Evolutionary conservation across 1,284 basidiomycete genomes (phyloP), one percentile per base, ranked within the genome.

Genomic region (Pseudozyma sp.): DNA sequence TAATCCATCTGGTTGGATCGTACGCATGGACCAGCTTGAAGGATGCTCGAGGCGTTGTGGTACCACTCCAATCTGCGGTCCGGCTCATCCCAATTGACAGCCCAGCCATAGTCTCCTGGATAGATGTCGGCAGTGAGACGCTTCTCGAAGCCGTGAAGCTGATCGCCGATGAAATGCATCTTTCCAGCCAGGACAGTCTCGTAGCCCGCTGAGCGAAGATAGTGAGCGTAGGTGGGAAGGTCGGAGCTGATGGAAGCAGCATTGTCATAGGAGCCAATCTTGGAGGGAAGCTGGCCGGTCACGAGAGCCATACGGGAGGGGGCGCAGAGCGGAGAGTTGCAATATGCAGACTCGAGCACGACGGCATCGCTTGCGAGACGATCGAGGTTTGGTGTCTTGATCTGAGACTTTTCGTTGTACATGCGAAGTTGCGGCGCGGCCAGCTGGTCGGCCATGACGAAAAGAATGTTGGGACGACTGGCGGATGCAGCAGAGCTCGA

Each of bases 1-100:
- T 63, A 68, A 52, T 68, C 67, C 67, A 68, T 68, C 67, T 68
- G 67, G 49, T 68, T 68, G 13, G 59, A 63, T 16, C 67, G 67
- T 24, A 68, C 67, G 31, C 67, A 68, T 4, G 67, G 67, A 9
- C 67, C 67, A 7, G 67, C 67, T 39, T 68, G 67, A 29, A 68
- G 60, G 48, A 68, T 68, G 48, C 67, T 68, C 7, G 67, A 68
- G 5, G 67, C 60, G 43, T 68, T 68, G 60, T 68, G 67, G 16
- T 68, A 68, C 67, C 67, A 68, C 42, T 68, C 67, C 19, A 68
- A 55, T 42, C 67, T 52, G 5, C 60, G 49, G 48, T 68, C 67
- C 7, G 67, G 67, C 33, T 63, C 50, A 34, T 68, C 67, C 67
- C 67, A 68, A 39, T 68, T 68, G 55, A 68, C 67, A 35, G 67